Base-by-base conservation (phyloP, 306 rosid species). In the Citrullus mucosospermus region DNA sequence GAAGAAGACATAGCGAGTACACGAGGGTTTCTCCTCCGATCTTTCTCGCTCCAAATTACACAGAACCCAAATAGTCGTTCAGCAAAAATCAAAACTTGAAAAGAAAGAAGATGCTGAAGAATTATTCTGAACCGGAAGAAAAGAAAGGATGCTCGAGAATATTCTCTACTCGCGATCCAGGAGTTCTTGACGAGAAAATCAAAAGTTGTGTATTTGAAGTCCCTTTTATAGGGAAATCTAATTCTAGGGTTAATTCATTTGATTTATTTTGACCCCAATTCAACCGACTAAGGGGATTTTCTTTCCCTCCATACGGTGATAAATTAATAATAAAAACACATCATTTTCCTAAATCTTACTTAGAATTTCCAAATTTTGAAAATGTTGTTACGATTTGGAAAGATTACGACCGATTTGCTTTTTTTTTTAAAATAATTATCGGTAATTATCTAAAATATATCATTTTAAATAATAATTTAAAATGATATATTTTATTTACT, bases 1-100 rank as follows among this genome's bases (percentile, higher is more conserved):
- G 89, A 84, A 77, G 81, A 78, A 85, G 84, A 43, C 89, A 84
- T 86, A 67, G 70, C 75, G 59, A 72, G 59, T 4, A 70, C 16
- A 25, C 20, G 59, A 48, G 18, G 32, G 41, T 50, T 46, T 16
- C 20, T 15, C 13, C 43, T 72, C 77, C 39, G 77, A 72, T 28
- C 57, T 14, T 70, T 3, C 57, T 70, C 51, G 56, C n/a, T 69
- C 18, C 13, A 46, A 15, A 48, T 48, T 22, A 70, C 76, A 44
- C 57, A 70, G 38, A 18, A 46, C 12, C 38, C 76, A 46, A 7
- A 69, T 6, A 8, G 3, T 15, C 20, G 12, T 44, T 70, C 57
- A 43, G 76, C 34, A 72, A 13, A 72, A 25, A 72, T 72, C 9
- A 34, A 14, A 71, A 2, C 13, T 3, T n/a, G 50, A 25, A 16